phyloP scores from a whole-genome alignment of 257 asterid species.

The Salvia hispanica region DNA sequence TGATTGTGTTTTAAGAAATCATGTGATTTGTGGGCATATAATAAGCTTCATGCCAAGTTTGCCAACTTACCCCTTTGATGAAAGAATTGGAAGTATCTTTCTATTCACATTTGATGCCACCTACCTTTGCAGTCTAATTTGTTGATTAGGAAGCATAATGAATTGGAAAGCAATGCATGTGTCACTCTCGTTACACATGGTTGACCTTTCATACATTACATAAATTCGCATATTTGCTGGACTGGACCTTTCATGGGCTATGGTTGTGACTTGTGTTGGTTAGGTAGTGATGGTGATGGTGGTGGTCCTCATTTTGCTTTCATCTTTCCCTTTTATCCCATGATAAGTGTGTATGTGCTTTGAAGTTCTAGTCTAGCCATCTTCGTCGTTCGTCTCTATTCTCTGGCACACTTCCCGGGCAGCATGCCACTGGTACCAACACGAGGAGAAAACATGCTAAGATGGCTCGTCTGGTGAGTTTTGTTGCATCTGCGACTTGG shows the following conservation, averaged over 20 bases:
- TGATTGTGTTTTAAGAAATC: neutral
- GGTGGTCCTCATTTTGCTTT: slow-evolving; percentile 36
- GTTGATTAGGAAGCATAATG: slow-evolving; percentile 13
- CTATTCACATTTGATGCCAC: slow-evolving; percentile 7
- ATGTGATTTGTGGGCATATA: neutral
- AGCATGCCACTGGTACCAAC: too few relatives aligned
- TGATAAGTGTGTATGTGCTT: slow-evolving; percentile 30
- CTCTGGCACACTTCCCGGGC: too few relatives aligned
- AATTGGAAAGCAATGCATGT: neutral
- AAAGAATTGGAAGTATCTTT: neutral
- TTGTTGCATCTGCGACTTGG: neutral
- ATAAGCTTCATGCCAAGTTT: neutral
- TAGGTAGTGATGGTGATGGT: slow-evolving; percentile 33
- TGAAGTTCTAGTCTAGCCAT: slow-evolving; percentile 15
- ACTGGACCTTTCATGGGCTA: slow-evolving; percentile 27
- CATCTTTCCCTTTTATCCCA: slow-evolving; percentile 24
- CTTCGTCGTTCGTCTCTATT: slow-evolving; percentile 8
- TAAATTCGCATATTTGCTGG: slow-evolving; percentile 18
- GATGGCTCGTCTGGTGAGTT: slow-evolving; percentile 1
- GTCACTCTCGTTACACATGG: slow-evolving; percentile 35
- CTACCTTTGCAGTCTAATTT: slow-evolving; percentile 22
- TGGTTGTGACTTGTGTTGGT: slow-evolving; percentile 41
- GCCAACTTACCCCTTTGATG: slow-evolving; percentile 4
- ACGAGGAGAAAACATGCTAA: too few relatives aligned
- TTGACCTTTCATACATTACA: slow-evolving; percentile 25